These are phyloP conservation scores for Dendrostoma leiphaemia DNA, from an alignment of 2,329 filamentous ascomycete genomes.

Conservation along the genomic window DNA sequence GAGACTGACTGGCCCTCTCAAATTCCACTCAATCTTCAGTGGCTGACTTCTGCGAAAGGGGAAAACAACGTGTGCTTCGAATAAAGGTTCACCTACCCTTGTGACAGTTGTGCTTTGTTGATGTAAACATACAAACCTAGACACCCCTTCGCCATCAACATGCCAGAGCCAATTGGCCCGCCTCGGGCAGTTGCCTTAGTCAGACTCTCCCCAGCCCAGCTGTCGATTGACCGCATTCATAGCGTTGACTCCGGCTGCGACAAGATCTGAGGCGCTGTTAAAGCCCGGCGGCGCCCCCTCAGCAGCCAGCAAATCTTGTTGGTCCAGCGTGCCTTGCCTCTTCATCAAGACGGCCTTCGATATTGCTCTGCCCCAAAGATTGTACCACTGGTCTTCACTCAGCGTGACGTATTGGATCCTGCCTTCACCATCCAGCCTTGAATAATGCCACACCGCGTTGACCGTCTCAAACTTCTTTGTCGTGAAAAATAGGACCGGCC, in stretches of 20 bases:
- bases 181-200: too few species aligned
- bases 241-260: slow-evolving; percentile 48
- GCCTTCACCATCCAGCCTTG: slow-evolving; percentile 32
- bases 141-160: not conserved
- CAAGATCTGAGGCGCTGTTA: slow-evolving; percentile 35
- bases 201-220: slow-evolving; percentile 56
- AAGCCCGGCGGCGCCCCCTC: slow-evolving; percentile 37
- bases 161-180: too few species aligned
- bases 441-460: slow-evolving; percentile 59
- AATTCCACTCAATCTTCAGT: too few species aligned
- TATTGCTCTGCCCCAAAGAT: slow-evolving; percentile 61
- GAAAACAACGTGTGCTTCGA: too few species aligned
- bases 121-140: too few species aligned
- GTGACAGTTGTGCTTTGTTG: too few species aligned
- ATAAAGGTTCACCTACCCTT: too few species aligned
- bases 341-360: slow-evolving; percentile 57
- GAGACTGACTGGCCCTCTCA: too few species aligned
- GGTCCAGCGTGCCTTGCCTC: slow-evolving; percentile 53
- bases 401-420: slow-evolving; percentile 50
- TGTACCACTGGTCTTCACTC: slow-evolving; percentile 60
- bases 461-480: slow-evolving; percentile 68
- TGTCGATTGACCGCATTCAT: slow-evolving; percentile 53
- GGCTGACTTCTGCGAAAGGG: too few species aligned
- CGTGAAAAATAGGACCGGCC: slow-evolving; percentile 67
- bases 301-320: slow-evolving; percentile 50